Base-by-base conservation (phyloP, 179 eudicot species). In the Amaranthus tricolor region DNA sequence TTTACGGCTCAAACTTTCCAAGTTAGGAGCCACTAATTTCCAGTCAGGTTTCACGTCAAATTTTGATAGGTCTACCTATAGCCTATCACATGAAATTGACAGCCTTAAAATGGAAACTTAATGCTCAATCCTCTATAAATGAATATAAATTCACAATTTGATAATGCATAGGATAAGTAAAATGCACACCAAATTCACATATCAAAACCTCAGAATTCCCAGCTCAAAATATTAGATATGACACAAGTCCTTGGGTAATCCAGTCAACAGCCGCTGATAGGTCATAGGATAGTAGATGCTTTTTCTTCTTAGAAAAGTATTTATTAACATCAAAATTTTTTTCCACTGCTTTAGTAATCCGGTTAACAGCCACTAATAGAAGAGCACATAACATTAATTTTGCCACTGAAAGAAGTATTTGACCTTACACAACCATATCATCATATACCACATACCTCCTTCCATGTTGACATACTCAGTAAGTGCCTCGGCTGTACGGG, bases 401-500 rank as follows among this genome's bases (percentile, higher is more conserved):
- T 24, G 31, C 31, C 31, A 24, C 31, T 24, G 31, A 24, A 24
- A 24, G 31, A 24, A 24, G 0, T 24, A 24, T 1, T 24, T 24
- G 40, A 31, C 40, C 40, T 31, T 2, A 2, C 40, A 60, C 31
- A n/a, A 16, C 6, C 21, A 50, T 6, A 49, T 21, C 13, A 70
- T 77, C 20, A 20, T 62, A 52, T 77, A 21, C 15, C 48, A 17
- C 61, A 48, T 86, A 95, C 99, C 99, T 95, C 82, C 97, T 83
- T 95, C 95, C 9, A 20, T 75, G 74, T 95, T 95, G 73, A 92
- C 88, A 87, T 74, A 95, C 81, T 89, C 97, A 40, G 88, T 81
- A 67, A 95, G 91, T 81, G 94, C 93, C 79, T 95, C 97, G 1
- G 97, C 93, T 74, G 88, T 85, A 56, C 97, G 91, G 65, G 91